Percentiles rank a stretch among this genome's conserved stretches.
These are phyloP conservation scores for Calocybe indica DNA, from an alignment of 768 basidiomycete genomes.

Conservation along the genomic window DNA sequence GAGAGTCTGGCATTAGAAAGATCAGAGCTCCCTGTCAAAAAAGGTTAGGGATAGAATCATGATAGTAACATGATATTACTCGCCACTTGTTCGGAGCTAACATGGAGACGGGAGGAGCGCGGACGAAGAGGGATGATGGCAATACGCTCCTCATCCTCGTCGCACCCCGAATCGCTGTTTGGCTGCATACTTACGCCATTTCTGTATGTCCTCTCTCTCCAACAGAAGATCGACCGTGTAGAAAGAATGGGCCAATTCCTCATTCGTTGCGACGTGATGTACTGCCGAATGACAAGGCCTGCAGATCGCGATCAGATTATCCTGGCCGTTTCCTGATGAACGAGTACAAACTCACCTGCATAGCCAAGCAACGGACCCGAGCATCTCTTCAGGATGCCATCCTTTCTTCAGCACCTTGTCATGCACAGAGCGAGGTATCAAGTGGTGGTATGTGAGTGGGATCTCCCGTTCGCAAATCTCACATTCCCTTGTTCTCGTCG, in stretches of 20 bases:
- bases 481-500: constrained; percentile 47
- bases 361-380: constrained; percentile 57
- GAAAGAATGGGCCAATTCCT: constrained; percentile 43
- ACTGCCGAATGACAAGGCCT: constrained; percentile 50
- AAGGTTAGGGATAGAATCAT: too few relatives aligned
- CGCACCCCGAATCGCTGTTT: constrained; percentile 33
- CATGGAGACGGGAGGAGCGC: too few relatives aligned
- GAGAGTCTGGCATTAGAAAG: too few relatives aligned
- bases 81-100: too few relatives aligned
- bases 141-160: constrained; percentile 6
- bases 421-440: constrained; percentile 50
- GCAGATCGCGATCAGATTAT: background rate
- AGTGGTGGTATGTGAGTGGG: constrained; percentile 55
- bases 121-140: too few relatives aligned
- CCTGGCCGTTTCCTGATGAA: background rate
- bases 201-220: constrained; percentile 47
- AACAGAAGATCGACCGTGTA: constrained; percentile 47
- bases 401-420: constrained; percentile 49
- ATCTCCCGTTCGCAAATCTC: constrained; percentile 56
- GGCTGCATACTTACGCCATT: constrained; percentile 49
- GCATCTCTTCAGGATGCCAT: constrained; percentile 47
- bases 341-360: constrained; percentile 33
- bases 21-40: too few relatives aligned
- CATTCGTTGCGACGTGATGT: constrained; percentile 43
- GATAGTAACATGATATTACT: too few relatives aligned